These are phyloP conservation scores for Chenopodium album DNA, from an alignment of 148 eudicot species.

Conservation along the genomic window DNA sequence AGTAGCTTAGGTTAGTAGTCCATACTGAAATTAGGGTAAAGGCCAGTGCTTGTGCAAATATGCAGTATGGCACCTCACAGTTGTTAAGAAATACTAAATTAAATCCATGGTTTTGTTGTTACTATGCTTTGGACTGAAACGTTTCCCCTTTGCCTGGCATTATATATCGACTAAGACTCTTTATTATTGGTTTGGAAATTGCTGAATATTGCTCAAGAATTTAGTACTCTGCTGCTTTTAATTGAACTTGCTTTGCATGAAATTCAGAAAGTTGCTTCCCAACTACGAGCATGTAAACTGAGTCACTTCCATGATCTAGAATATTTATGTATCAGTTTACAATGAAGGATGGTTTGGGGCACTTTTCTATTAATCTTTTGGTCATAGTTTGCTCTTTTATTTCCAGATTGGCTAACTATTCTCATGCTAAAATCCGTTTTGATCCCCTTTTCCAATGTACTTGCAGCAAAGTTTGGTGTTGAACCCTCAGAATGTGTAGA, in stretches of 20 bases:
- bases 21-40: neutral
- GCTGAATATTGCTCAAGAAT: neutral
- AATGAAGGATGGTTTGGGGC: neutral
- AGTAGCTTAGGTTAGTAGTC: neutral
- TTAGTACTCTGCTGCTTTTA: neutral
- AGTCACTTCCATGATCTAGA: neutral
- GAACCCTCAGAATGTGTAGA: constrained; percentile 83
- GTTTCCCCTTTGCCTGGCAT: no score
- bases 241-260: neutral
- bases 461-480: constrained; percentile 90
- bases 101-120: neutral
- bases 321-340: neutral
- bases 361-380: neutral
- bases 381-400: neutral
- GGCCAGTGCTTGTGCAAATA: neutral
- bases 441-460: constrained; percentile 4
- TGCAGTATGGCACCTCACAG: neutral
- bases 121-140: neutral
- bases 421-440: neutral
- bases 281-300: neutral
- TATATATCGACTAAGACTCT: no score
- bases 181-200: no score
- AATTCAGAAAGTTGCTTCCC: neutral
- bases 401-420: neutral
- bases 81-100: neutral